These are phyloP conservation scores for Crithidia bombi DNA, from an alignment of 208 protist genomes.

Conservation along the genomic window DNA sequence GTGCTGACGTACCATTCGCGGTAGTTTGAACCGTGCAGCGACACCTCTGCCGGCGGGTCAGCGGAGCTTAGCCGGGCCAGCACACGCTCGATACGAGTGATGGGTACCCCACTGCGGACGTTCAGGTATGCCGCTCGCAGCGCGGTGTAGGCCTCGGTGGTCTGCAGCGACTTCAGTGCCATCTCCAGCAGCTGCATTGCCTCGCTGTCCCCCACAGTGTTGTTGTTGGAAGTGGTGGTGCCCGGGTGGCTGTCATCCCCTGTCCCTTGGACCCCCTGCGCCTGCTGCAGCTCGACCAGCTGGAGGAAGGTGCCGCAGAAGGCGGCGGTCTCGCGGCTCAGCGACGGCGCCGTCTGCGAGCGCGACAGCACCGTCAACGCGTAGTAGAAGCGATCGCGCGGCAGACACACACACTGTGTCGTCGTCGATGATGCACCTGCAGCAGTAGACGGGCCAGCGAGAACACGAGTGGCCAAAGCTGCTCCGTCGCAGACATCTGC, in stretches of 20 bases:
- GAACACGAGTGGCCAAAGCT: conserved; percentile 33
- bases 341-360: conserved; percentile 45
- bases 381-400: conserved; percentile 66
- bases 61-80: conserved; percentile 23
- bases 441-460: background rate
- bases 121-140: conserved; percentile 59
- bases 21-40: conserved; percentile 18
- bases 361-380: conserved; percentile 42
- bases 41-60: background rate
- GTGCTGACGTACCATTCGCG: conserved; percentile 28
- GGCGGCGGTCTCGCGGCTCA: conserved; percentile 63
- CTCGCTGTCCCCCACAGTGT: conserved; percentile 32
- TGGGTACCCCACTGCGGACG: conserved; percentile 4
- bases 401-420: conserved; percentile 15
- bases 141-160: conserved; percentile 39
- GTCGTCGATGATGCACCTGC: background rate
- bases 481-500: conserved; percentile 60
- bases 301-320: conserved; percentile 69
- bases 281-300: conserved; percentile 47
- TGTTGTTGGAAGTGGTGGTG: background rate
- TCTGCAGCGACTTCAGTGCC: conserved; percentile 33
- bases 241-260: background rate
- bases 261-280: background rate
- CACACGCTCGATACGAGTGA: conserved; percentile 22
- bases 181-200: conserved; percentile 39